Base-by-base conservation (phyloP, 352 stramenopile species). In the Discostella stelligera region DNA sequence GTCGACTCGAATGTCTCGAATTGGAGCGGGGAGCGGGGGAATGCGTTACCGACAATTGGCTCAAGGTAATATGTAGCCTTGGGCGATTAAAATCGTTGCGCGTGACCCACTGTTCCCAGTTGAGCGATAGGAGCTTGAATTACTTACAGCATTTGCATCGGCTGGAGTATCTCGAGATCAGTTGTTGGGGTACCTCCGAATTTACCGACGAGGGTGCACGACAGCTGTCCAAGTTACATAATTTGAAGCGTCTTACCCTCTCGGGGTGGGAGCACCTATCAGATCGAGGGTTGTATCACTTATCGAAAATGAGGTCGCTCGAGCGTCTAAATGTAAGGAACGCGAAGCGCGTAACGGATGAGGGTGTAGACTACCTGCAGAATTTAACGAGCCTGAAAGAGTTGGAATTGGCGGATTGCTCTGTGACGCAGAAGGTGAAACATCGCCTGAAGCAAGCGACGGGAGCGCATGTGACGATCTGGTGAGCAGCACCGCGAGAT, bases 121-220 rank as follows among this genome's bases (percentile, higher is more conserved):
- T 82, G 18, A 62, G 53, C 20, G 68, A 82, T 78, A 49, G 56
- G 16, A 63, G 67, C 41, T 39, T 82, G 4, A 82, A 73, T 59
- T 82, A 74, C 44, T 49, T 82, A 7, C 68, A 78, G 18, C 44
- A 69, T 11, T 53, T 82, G 11, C 75, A 67, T 32, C 20, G 56
- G 21, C 37, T 82, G 20, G 64, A 73, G 14, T 55, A 46, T 21
- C 52, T 82, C 1, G 75, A 82, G 30, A 20, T 82, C 18, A 74
- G 68, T 55, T 75, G 73, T 59, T 73, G 18, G 25, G 60, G 70
- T 53, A 46, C 30, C 10, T 78, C 55, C 0, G 74, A 78, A 25
- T 82, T 82, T n/a, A 78, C 67, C 20, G 68, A 82, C 48, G 68
- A 82, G 59, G 75, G 75, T 10, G 75, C 62, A n/a, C 65, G 75